These are phyloP conservation scores for Candida freyschussii DNA, from an alignment of 1,139 yeast species.

Conservation along the genomic window DNA sequence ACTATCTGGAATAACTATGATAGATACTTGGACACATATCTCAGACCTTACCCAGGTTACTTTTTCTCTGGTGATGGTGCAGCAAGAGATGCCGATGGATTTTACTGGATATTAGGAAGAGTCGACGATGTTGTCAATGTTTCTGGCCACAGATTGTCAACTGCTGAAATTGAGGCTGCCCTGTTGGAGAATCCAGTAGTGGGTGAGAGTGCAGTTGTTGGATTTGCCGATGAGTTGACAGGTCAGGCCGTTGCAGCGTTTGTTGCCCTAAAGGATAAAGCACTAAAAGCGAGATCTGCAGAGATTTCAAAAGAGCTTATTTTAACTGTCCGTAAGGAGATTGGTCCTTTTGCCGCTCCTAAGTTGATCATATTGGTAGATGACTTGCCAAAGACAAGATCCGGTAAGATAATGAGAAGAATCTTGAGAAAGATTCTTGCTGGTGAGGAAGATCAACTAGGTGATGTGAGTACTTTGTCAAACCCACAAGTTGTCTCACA, in stretches of 20 bases:
- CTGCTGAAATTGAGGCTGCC: conserved; percentile 90
- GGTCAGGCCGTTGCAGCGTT: conserved; percentile 84
- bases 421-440: conserved; percentile 72
- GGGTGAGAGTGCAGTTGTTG: conserved; percentile 77
- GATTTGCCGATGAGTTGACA: conserved; percentile 74
- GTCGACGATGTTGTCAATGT: conserved; percentile 98
- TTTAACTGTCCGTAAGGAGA: conserved; percentile 70
- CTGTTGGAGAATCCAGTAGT: conserved; percentile 64
- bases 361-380: conserved; percentile 65
- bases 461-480: conserved; percentile 73
- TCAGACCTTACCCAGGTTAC: conserved; percentile 89
- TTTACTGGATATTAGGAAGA: conserved; percentile 97
- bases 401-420: conserved; percentile 83
- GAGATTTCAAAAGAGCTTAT: conserved; percentile 64
- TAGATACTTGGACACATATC: conserved; percentile 65
- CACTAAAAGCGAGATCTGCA: conserved; percentile 30
- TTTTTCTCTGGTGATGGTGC: conserved; percentile 99
- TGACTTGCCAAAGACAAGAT: conserved; percentile 79
- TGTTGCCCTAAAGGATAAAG: conserved; percentile 55
- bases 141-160: conserved; percentile 94
- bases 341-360: conserved; percentile 84
- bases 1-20: conserved; percentile 68
- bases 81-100: conserved; percentile 95
- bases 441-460: conserved; percentile 74
- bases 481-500: conserved; percentile 68